Conservation (phyloP, 2,329 filamentous ascomycete species). For the Fusarium sp. region DNA sequence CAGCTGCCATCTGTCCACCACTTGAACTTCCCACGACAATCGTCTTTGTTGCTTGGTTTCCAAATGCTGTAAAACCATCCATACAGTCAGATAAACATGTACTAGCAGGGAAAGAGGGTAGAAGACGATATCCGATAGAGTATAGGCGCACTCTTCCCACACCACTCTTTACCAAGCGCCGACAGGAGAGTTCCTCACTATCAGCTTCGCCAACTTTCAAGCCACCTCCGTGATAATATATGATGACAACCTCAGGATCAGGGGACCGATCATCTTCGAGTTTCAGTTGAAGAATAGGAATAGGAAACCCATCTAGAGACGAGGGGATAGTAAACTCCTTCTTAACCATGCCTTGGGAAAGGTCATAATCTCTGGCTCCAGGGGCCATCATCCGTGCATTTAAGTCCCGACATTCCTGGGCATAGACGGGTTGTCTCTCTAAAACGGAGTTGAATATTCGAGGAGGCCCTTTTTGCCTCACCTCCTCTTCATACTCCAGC, state of each 20-base stretch:
- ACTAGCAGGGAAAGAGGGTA: slow-evolving; percentile 51
- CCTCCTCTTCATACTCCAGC: slow-evolving; percentile 50
- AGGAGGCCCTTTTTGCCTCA: slow-evolving; percentile 31
- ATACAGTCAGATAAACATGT: slow-evolving; percentile 55
- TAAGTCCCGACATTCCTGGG: slow-evolving; percentile 50
- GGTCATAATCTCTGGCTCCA: slow-evolving; percentile 48
- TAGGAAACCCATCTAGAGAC: slow-evolving; percentile 44
- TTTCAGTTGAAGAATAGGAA: slow-evolving; percentile 51
- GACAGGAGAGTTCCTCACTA: slow-evolving; percentile 58
- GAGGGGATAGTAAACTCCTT: slow-evolving; percentile 46
- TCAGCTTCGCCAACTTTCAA: slow-evolving; percentile 58
- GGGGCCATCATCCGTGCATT: slow-evolving; percentile 49
- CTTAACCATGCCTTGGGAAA: slow-evolving; percentile 47
- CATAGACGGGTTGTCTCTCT: slow-evolving; percentile 53
- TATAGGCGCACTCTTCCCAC: slow-evolving; percentile 48
- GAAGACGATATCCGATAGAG: slow-evolving; percentile 57
- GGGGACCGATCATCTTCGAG: slow-evolving; percentile 19
- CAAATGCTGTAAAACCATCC: slow-evolving; percentile 46
- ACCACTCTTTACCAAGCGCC: slow-evolving; percentile 50
- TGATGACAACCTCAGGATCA: slow-evolving; percentile 43
- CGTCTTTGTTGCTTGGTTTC: slow-evolving; percentile 32
- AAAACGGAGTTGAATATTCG: slow-evolving; percentile 36
- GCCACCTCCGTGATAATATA: slow-evolving; percentile 60
- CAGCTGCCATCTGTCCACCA: slow-evolving; percentile 57
- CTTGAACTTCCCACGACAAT: slow-evolving; percentile 57